Evolutionary conservation across 306 rosid genomes (phyloP).

Genomic region (Trifolium subterraneum): DNA sequence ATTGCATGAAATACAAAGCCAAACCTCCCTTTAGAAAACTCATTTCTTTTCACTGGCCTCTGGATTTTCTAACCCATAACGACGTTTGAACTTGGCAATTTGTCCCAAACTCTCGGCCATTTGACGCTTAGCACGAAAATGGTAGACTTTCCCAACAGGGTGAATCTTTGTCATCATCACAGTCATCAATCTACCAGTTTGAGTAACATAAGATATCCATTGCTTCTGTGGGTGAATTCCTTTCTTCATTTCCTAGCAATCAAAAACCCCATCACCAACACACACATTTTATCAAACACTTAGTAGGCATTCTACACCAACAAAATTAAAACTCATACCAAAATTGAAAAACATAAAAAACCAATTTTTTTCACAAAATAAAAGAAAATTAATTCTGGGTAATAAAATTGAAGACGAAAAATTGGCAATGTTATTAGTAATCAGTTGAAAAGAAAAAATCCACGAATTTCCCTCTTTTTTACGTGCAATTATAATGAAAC

Average conservation of each 20-base stretch:
- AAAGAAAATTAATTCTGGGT: background rate
- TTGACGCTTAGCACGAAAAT: conserved; percentile 84
- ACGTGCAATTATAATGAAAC: background rate
- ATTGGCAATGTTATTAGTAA: background rate
- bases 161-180: conserved; percentile 91
- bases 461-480: too few relatives aligned
- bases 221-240: conserved; percentile 96
- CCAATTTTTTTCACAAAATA: background rate
- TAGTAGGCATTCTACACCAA: conserved; percentile 10
- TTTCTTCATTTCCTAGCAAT: conserved; percentile 71
- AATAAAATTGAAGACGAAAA: background rate
- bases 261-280: conserved; percentile 9
- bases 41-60: conserved; percentile 48
- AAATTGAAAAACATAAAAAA: background rate
- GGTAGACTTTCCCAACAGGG: conserved; percentile 87
- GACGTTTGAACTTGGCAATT: conserved; percentile 89
- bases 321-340: background rate
- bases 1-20: conserved; percentile 23
- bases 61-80: conserved; percentile 56
- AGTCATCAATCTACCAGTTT: conserved; percentile 85
- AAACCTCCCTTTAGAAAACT: conserved; percentile 34
- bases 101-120: conserved; percentile 86
- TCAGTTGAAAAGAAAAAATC: background rate
- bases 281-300: conserved; percentile 50
- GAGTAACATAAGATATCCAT: conserved; percentile 91